phyloP scores from a whole-genome alignment of 495 filamentous ascomycete genomes.

The Wilcoxina mikolae region DNA sequence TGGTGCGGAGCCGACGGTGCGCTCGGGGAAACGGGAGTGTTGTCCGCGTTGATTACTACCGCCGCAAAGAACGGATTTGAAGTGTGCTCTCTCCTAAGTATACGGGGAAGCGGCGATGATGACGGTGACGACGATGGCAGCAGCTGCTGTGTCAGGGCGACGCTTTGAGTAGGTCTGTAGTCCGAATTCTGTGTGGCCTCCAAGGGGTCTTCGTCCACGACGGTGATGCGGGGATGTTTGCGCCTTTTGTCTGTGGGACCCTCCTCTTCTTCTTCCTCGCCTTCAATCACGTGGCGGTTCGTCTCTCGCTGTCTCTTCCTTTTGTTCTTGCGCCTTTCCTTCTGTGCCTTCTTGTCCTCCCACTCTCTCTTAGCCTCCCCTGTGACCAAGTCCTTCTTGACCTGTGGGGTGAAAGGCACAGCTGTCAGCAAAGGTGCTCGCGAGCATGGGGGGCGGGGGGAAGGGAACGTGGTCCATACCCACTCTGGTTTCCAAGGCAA shows the following conservation, averaged over 20 bases:
- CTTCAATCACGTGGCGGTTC: too few species aligned
- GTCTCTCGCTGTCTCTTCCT: too few species aligned
- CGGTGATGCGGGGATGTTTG: neutral
- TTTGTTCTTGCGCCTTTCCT: neutral
- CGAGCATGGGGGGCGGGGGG: neutral
- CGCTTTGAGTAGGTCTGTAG: slow-evolving; percentile 5
- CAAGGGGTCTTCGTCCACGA: neutral
- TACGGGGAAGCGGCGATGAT: neutral
- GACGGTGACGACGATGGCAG: neutral
- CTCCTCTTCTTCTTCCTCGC: neutral
- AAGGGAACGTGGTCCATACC: slow-evolving; percentile 8
- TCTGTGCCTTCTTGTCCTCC: slow-evolving; percentile 7
- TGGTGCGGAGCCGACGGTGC: neutral
- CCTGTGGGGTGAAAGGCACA: neutral
- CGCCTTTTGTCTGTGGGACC: neutral
- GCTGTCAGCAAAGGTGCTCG: neutral
- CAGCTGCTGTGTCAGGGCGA: too few species aligned
- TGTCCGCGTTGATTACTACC: too few species aligned
- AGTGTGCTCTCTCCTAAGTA: neutral
- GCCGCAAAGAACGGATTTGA: neutral
- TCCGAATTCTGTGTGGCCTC: slow-evolving; percentile 3
- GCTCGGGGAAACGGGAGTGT: neutral
- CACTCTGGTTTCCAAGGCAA: slow-evolving; percentile 17
- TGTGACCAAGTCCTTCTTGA: slow-evolving; percentile 12
- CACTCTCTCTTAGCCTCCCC: slow-evolving; percentile 15